Percentiles rank a stretch among this genome's conserved stretches.
Evolutionary conservation across 2,329 filamentous ascomycete species (phyloP).

Genomic region (Claviceps fusiformis): DNA sequence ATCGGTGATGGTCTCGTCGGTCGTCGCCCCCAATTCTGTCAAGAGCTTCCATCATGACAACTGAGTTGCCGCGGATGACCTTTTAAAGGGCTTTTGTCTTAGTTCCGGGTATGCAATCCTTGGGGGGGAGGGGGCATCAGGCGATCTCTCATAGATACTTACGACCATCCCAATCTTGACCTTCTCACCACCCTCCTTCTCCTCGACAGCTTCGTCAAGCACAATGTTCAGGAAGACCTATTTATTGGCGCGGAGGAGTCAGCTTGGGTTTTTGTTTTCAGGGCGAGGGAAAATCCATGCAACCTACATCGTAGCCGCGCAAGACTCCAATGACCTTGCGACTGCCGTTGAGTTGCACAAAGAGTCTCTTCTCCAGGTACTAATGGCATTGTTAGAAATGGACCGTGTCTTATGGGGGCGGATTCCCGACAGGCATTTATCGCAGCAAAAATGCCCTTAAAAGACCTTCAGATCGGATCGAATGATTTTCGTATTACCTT

Average conservation of each 20-base stretch:
- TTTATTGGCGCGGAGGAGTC: not conserved
- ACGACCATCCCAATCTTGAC: slow-evolving; percentile 84
- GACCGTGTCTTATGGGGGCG: not conserved
- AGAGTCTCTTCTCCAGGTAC: slow-evolving; percentile 99
- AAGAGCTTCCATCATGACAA: slow-evolving; percentile 89
- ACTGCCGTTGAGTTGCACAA: slow-evolving; percentile 94
- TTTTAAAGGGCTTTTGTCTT: slow-evolving; percentile 20
- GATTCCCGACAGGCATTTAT: not conserved
- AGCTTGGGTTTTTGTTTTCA: not conserved
- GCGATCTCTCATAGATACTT: slow-evolving; percentile 23
- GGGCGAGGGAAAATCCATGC: not conserved
- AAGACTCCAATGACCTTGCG: slow-evolving; percentile 92
- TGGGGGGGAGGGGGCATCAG: not conserved
- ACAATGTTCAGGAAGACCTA: slow-evolving; percentile 98
- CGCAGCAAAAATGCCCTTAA: not conserved
- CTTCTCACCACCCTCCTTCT: slow-evolving; percentile 86
- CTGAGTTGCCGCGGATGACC: slow-evolving; percentile 95
- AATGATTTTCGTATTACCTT: slow-evolving; percentile 47
- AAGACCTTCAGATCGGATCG: too few relatives aligned
- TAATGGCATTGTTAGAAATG: slow-evolving; percentile 27
- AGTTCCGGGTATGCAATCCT: not conserved
- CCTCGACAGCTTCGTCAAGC: slow-evolving; percentile 89
- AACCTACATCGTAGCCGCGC: slow-evolving; percentile 83
- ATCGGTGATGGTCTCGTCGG: slow-evolving; percentile 23
- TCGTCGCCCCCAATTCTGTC: slow-evolving; percentile 54